Percentiles rank a stretch among this genome's conserved stretches.
Conservation (phyloP, 306 rosid genomes). For the Ziziphus jujuba region DNA sequence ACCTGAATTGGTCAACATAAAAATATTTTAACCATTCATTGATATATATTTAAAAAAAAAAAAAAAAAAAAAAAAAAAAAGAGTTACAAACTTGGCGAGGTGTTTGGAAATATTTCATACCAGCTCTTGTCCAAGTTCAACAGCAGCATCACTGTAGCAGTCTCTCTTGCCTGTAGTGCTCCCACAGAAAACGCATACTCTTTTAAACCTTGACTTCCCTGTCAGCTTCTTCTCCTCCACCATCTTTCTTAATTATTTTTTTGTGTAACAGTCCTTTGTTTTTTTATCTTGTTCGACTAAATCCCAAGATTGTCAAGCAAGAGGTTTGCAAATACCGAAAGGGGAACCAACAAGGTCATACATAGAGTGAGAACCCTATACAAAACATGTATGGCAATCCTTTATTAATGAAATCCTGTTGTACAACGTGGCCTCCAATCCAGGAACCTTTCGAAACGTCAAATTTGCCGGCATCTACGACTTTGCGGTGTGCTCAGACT, state of each 20-base stretch:
- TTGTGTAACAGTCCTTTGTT: background rate
- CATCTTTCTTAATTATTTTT: slow-evolving; percentile 13
- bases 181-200: slow-evolving; percentile 55
- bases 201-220: slow-evolving; percentile 42
- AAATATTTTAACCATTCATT: background rate
- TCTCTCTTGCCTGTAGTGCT: slow-evolving; percentile 47
- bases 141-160: slow-evolving; percentile 48
- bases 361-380: no score
- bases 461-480: no score
- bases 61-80: background rate
- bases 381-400: no score
- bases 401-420: slow-evolving; percentile 1
- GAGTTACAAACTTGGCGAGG: background rate
- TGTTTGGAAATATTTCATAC: slow-evolving; percentile 9
- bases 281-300: background rate
- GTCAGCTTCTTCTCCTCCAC: slow-evolving; percentile 37
- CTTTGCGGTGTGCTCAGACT: no score
- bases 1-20: slow-evolving; percentile 20
- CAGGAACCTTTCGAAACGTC: no score
- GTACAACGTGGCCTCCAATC: slow-evolving; percentile 2
- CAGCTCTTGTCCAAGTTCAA: slow-evolving; percentile 49
- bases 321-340: background rate
- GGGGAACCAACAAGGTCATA: background rate
- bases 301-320: background rate
- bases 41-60: background rate